These are phyloP conservation scores for Oehlia diaphana DNA, from an alignment of 192 early-diverging fungal species.

Conservation along the genomic window DNA sequence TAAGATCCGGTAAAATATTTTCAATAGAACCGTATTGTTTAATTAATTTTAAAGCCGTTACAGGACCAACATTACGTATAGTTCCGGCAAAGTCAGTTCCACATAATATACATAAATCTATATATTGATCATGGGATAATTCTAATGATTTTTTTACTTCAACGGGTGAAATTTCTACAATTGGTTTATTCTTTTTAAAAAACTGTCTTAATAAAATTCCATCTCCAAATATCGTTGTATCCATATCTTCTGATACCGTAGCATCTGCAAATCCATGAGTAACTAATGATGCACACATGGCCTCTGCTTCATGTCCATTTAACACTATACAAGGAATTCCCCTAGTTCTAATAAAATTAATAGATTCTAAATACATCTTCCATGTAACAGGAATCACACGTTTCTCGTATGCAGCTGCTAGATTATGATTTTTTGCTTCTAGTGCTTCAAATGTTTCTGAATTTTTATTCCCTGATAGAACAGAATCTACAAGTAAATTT, in stretches of 20 bases:
- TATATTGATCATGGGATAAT: conserved; percentile 52
- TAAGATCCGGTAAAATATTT: conserved; percentile 41
- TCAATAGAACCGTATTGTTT: conserved; percentile 64
- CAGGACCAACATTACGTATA: conserved; percentile 64
- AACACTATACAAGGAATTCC: conserved; percentile 53
- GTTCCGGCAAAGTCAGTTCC: conserved; percentile 75
- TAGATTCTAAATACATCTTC: conserved; percentile 46
- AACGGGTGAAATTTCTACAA: conserved; percentile 53
- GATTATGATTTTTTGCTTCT: conserved; percentile 13
- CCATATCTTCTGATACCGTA: conserved; percentile 66
- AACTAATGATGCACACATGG: conserved; percentile 63
- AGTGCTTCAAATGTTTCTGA: neutral
- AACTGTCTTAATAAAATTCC: conserved; percentile 51
- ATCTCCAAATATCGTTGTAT: conserved; percentile 56
- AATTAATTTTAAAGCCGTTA: conserved; percentile 60
- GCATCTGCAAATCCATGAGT: conserved; percentile 51
- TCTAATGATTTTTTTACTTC: conserved; percentile 47
- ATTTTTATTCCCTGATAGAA: conserved; percentile 3
- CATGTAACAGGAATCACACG: conserved; percentile 53
- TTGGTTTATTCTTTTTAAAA: conserved; percentile 28
- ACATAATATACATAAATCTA: conserved; percentile 75
- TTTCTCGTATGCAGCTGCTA: conserved; percentile 39
- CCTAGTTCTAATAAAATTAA: conserved; percentile 45
- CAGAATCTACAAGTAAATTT: neutral
- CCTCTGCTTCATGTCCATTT: conserved; percentile 59